Percentiles rank a stretch among this genome's conserved stretches.
Conservation (phyloP, 78 protist genomes). For the slime mould (Dictyostelium discoideum) region dicty_2.7 NC_007089.4:3135501-3136000, state of each 20-base stretch:
- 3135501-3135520: slow-evolving; percentile 29
- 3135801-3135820: not conserved
- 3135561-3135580: not conserved
- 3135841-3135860: not conserved
- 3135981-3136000: not conserved
- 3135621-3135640: slow-evolving; percentile 64
- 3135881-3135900: not conserved
- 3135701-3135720: slow-evolving; percentile 54
- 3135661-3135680: slow-evolving; percentile 56
- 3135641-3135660: slow-evolving; percentile 57
- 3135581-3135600: not conserved
- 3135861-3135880: slow-evolving; percentile 5
- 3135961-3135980: not conserved
- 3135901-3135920: not conserved
- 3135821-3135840: not conserved
- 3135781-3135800: not conserved
- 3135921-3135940: not conserved
- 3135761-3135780: too few species aligned
- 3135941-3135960: not conserved
- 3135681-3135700: slow-evolving; percentile 64
- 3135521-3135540: not conserved
- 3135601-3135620: not conserved
- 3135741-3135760: slow-evolving; percentile 23
- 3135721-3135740: slow-evolving; percentile 60
- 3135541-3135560: not conserved